Percentiles rank a stretch among this genome's conserved stretches.
Conservation (phyloP, 805 yeast species). For the Candida gorgasii region DNA sequence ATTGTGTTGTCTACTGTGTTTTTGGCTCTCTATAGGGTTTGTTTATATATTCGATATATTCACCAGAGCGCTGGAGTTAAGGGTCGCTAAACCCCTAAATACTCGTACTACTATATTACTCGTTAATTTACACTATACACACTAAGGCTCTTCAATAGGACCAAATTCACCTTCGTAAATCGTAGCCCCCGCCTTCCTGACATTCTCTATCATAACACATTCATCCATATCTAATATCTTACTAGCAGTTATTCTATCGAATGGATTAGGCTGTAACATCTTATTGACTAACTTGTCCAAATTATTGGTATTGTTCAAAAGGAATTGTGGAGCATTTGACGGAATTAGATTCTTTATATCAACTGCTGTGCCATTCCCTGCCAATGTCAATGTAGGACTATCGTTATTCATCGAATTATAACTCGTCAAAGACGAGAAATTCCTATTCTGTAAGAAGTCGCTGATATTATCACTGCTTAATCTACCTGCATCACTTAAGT, state of each 20-base stretch:
- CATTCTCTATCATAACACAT: conserved; percentile 70
- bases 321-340: conserved; percentile 83
- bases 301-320: conserved; percentile 53
- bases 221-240: conserved; percentile 72
- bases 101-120: background rate
- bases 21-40: no score
- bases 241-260: conserved; percentile 75
- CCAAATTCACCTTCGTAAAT: conserved; percentile 96
- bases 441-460: conserved; percentile 41
- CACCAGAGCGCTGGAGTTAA: no score
- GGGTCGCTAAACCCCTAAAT: no score
- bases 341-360: conserved; percentile 53
- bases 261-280: conserved; percentile 88
- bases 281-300: conserved; percentile 79
- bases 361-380: conserved; percentile 3
- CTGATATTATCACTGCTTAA: conserved; percentile 55
- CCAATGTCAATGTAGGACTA: conserved; percentile 12
- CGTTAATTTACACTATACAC: background rate
- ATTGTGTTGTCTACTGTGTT: no score
- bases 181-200: conserved; percentile 89
- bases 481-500: conserved; percentile 90
- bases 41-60: no score
- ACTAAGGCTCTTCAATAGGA: conserved; percentile 39
- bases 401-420: conserved; percentile 23
- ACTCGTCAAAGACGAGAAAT: conserved; percentile 35